Percentiles rank a stretch among this genome's conserved stretches.
These are phyloP conservation scores for Phyllosticta paracitricarpa DNA, from an alignment of 2,329 filamentous ascomycete species.

Conservation along the genomic window DNA sequence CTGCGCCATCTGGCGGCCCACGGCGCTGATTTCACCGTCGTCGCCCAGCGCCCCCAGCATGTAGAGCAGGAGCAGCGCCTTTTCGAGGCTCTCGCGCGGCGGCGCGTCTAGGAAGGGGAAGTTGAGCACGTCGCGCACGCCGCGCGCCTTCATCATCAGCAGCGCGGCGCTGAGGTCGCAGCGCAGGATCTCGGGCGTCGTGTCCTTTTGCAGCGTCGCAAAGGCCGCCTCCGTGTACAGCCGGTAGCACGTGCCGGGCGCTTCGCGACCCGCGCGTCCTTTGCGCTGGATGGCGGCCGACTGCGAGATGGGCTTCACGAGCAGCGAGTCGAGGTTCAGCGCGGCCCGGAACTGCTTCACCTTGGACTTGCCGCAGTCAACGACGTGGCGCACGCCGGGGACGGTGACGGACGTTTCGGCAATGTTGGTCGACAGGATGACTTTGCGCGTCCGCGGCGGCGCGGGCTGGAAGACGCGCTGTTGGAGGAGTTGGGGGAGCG, in stretches of 20 bases:
- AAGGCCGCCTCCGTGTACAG: constrained; percentile 79
- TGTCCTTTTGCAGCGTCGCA: constrained; percentile 57
- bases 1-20: constrained; percentile 67
- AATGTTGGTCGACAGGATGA: constrained; percentile 92
- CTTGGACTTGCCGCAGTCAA: constrained; percentile 91
- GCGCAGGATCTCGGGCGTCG: constrained; percentile 79
- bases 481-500: constrained; percentile 76
- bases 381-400: constrained; percentile 79
- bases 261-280: constrained; percentile 88
- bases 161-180: constrained; percentile 81
- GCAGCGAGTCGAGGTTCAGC: constrained; percentile 79
- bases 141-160: constrained; percentile 86
- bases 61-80: constrained; percentile 70
- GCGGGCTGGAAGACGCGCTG: constrained; percentile 75
- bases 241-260: constrained; percentile 77
- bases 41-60: constrained; percentile 67
- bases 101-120: constrained; percentile 85
- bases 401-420: constrained; percentile 98
- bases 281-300: constrained; percentile 87
- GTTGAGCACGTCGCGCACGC: constrained; percentile 66
- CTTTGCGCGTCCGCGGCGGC: constrained; percentile 66
- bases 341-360: constrained; percentile 80
- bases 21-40: constrained; percentile 60
- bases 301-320: constrained; percentile 84
- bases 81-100: constrained; percentile 65